Evolutionary conservation across 768 basidiomycete genomes (phyloP).

Genomic region (Sistotremastrum niveocremeum): DNA sequence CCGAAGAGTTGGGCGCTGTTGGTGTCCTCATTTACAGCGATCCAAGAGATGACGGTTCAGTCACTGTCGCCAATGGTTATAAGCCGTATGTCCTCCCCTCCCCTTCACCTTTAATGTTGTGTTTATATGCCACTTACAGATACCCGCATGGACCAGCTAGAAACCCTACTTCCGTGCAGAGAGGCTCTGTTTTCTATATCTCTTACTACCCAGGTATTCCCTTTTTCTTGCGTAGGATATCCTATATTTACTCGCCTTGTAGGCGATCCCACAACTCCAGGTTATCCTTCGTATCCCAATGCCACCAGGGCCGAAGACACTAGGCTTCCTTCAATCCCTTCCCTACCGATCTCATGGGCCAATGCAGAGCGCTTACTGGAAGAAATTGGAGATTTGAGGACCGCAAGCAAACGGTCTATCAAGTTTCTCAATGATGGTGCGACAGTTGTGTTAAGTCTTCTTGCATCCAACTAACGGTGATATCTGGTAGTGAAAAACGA

Average conservation of each 20-base stretch:
- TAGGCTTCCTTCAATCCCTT: conserved; percentile 66
- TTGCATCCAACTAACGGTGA: neutral
- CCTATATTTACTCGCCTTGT: conserved; percentile 8
- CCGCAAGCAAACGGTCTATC: conserved; percentile 30
- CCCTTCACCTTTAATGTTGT: neutral
- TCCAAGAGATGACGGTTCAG: conserved; percentile 72
- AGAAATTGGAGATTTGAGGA: conserved; percentile 26
- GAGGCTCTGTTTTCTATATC: conserved; percentile 70
- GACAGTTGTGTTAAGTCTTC: neutral
- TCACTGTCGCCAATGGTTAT: conserved; percentile 66
- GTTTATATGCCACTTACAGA: conserved; percentile 11
- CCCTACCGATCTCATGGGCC: conserved; percentile 80
- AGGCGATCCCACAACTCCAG: conserved; percentile 83
- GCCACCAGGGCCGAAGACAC: conserved; percentile 45
- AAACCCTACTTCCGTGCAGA: conserved; percentile 71
- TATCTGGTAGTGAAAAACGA: conserved; percentile 48
- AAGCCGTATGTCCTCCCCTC: conserved; percentile 24
- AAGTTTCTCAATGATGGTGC: conserved; percentile 45
- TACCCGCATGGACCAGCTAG: conserved; percentile 84
- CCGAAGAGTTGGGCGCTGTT: conserved; percentile 69
- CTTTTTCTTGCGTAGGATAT: neutral
- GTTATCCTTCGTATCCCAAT: conserved; percentile 75
- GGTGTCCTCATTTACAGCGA: conserved; percentile 78
- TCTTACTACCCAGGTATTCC: conserved; percentile 43
- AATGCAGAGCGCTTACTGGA: conserved; percentile 62